Evolutionary conservation across 805 yeast genomes (phyloP), one percentile per base, ranked within the genome.

Genomic region (Starmerella sp.): DNA sequence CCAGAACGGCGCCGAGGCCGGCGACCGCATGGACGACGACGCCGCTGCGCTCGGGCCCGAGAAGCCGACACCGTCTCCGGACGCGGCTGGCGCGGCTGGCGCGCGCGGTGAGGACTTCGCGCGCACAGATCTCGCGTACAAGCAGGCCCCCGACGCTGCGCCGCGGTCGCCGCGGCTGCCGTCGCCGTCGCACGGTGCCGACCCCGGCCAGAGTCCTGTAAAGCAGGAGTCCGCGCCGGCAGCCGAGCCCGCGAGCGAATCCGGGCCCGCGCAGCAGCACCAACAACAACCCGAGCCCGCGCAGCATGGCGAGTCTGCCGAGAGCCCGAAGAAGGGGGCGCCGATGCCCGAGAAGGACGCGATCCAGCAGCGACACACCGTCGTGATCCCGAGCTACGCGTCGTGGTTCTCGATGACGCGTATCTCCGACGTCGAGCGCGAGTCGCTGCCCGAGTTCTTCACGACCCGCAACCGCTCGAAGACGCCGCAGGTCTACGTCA

Each of bases 401-500:
- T 70, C 84, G 34, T 90, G 97, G 97, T 89, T 89, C 66, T 76
- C 82, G 54, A 76, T 86, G 76, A 77, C 77, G 48, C 79, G 77
- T 51, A 77, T 89, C 45, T 86, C 87, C 65, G 79, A 78, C 51
- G 83, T 90, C 58, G 97, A 90, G 69, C 79, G 77, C 56, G 84
- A 85, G 63, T 84, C 95, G 1, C 71, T 90, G 49, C 95, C 96
- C 0, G 97, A 90, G 66, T 90, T 86, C 64, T 90, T 90, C 74
- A 78, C 80, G 58, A 68, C 65, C 15, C 59, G 63, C 17, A 78
- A 81, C 57, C 75, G 79, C 22, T 86, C 85, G 57, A 90, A 90
- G 66, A 85, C 95, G 1, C 91, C 95, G 10, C 79, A 81, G 61
- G 81, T 86, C 38, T 90, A 89, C 67, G 78, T 78, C 56, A 84